A percentile compares a stretch with the other conserved stretches of the same genome.
Conservation (phyloP, 1,139 yeast genomes). For the Lodderomyces pseudojiufengensis region DNA sequence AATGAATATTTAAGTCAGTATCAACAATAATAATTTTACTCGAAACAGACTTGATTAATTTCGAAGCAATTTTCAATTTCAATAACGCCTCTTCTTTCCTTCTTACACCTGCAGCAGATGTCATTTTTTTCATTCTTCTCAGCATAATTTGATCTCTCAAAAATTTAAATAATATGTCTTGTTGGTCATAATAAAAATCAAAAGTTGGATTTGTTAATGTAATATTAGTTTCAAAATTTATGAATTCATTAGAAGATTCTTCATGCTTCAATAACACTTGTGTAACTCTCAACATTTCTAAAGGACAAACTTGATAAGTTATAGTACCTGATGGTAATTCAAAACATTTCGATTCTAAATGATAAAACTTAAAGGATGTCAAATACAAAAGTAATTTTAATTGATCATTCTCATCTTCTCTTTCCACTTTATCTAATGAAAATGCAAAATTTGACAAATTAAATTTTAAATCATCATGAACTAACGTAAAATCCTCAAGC, state of each 20-base stretch:
- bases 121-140: conserved; percentile 10
- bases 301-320: conserved; percentile 20
- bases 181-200: conserved; percentile 40
- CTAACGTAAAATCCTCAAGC: conserved; percentile 30
- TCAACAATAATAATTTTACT: conserved; percentile 33
- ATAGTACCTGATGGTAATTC: conserved; percentile 38
- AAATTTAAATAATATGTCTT: conserved; percentile 16
- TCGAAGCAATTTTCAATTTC: conserved; percentile 10
- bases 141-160: conserved; percentile 11
- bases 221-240: conserved; percentile 19
- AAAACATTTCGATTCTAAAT: conserved; percentile 29
- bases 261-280: conserved; percentile 13
- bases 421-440: conserved; percentile 15
- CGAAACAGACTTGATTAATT: conserved; percentile 20
- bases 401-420: conserved; percentile 5
- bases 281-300: conserved; percentile 14
- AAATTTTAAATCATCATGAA: conserved; percentile 16
- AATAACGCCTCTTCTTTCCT: conserved; percentile 9
- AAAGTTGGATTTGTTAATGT: conserved; percentile 32
- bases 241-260: conserved; percentile 8
- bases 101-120: conserved; percentile 12
- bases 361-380: conserved; percentile 29
- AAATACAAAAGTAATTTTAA: conserved; percentile 15
- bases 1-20: conserved; percentile 25
- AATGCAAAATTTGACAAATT: conserved; percentile 22